Evolutionary conservation across 768 basidiomycete species (phyloP).

Genomic region (Leccinum subgranulosum): DNA sequence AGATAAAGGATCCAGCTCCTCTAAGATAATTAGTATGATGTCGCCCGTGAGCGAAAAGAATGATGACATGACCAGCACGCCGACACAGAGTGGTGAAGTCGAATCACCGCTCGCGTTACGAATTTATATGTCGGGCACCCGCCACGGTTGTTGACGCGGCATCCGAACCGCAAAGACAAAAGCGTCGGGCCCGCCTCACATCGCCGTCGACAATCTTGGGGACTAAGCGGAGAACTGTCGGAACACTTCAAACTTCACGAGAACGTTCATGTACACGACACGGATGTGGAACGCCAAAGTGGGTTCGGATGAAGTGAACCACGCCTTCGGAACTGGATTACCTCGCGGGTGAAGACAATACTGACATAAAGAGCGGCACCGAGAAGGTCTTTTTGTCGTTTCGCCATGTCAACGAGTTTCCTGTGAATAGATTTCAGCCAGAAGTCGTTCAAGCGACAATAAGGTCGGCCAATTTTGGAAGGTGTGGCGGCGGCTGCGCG

Average conservation of each 20-base stretch:
- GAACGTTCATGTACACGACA: slow-evolving; percentile 26
- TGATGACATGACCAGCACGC: slow-evolving; percentile 36
- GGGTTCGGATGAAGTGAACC: slow-evolving; percentile 19
- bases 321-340: slow-evolving; percentile 17
- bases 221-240: slow-evolving; percentile 28
- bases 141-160: slow-evolving; percentile 20
- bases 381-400: slow-evolving; percentile 29
- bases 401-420: slow-evolving; percentile 34
- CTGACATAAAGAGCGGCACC: slow-evolving; percentile 28
- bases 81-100: slow-evolving; percentile 20
- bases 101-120: slow-evolving; percentile 1
- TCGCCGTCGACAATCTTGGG: slow-evolving; percentile 28
- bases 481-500: background rate
- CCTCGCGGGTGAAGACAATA: slow-evolving; percentile 26
- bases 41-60: slow-evolving; percentile 32
- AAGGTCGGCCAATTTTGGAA: slow-evolving; percentile 25
- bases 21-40: slow-evolving; percentile 29
- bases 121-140: slow-evolving; percentile 32
- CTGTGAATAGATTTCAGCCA: slow-evolving; percentile 20
- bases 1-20: slow-evolving; percentile 33
- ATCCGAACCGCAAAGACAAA: slow-evolving; percentile 31
- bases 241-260: slow-evolving; percentile 26
- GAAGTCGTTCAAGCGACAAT: slow-evolving; percentile 25
- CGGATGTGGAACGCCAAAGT: slow-evolving; percentile 25
- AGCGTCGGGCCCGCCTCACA: slow-evolving; percentile 31